phyloP scores from a whole-genome alignment of 1,284 basidiomycete species.

The Inonotus obliquus region DNA sequence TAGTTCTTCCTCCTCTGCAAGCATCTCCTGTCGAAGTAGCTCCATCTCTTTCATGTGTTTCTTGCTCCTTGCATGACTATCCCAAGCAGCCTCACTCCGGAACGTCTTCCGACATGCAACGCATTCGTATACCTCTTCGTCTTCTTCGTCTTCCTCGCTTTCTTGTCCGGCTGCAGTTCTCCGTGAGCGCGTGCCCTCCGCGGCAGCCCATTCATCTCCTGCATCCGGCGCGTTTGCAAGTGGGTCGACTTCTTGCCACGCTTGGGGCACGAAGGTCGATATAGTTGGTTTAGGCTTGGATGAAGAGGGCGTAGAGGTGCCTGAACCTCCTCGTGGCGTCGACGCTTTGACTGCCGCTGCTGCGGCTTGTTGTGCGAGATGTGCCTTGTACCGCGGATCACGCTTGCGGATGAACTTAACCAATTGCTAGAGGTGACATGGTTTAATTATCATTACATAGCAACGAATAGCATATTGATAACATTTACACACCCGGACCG shows the following conservation, averaged over 20 bases:
- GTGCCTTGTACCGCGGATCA: slow-evolving; percentile 85
- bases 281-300: slow-evolving; percentile 20
- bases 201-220: slow-evolving; percentile 66
- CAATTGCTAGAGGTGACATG: slow-evolving; percentile 51
- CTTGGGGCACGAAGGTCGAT: slow-evolving; percentile 67
- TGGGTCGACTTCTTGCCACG: slow-evolving; percentile 69
- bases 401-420: slow-evolving; percentile 88
- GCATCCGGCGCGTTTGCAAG: slow-evolving; percentile 37
- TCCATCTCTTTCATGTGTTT: slow-evolving; percentile 92
- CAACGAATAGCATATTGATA: background rate
- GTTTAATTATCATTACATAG: background rate
- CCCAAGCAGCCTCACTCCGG: slow-evolving; percentile 90
- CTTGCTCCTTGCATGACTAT: slow-evolving; percentile 94
- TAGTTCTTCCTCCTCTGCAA: slow-evolving; percentile 69
- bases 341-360: slow-evolving; percentile 31
- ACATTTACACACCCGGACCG: slow-evolving; percentile 60
- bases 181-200: slow-evolving; percentile 45
- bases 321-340: slow-evolving; percentile 20
- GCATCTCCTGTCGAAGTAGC: slow-evolving; percentile 68
- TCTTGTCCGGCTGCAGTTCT: slow-evolving; percentile 51
- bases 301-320: slow-evolving; percentile 20
- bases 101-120: slow-evolving; percentile 94
- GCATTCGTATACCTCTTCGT: slow-evolving; percentile 80
- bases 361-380: slow-evolving; percentile 50
- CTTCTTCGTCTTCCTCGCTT: slow-evolving; percentile 61